Evolutionary conservation across 805 yeast genomes (phyloP).

Genomic region (Candida ipomoeae): DNA sequence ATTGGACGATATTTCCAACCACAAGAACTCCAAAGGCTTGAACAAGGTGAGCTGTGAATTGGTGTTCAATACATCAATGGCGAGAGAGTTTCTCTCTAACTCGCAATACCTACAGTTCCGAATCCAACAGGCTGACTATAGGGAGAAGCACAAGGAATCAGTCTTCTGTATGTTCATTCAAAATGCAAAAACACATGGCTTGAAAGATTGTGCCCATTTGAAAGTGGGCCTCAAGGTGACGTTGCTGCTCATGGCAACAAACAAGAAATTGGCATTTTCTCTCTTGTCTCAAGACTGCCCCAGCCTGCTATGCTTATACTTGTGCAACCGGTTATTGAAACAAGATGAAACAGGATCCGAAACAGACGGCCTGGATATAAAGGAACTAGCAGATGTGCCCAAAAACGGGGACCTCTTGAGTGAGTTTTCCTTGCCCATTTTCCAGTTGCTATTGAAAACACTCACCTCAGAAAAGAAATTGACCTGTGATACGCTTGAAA

Average conservation of each 20-base stretch:
- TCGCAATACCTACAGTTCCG: slow-evolving; percentile 14
- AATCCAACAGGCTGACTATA: slow-evolving; percentile 14
- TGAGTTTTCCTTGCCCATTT: slow-evolving; percentile 40
- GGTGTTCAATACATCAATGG: slow-evolving; percentile 5
- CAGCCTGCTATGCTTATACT: slow-evolving; percentile 39
- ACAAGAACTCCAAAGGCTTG: slow-evolving; percentile 1
- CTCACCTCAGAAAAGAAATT: slow-evolving; percentile 19
- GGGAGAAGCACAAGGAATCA: slow-evolving; percentile 8
- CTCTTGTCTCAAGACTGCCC: slow-evolving; percentile 5
- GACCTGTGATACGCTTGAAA: slow-evolving; percentile 9
- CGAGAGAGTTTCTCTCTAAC: slow-evolving; percentile 8
- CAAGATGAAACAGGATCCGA: background rate
- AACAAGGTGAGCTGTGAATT: background rate
- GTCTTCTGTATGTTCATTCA: slow-evolving; percentile 14
- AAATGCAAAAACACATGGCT: slow-evolving; percentile 6
- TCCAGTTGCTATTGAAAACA: slow-evolving; percentile 36
- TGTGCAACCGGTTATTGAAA: slow-evolving; percentile 38
- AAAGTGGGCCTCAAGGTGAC: background rate
- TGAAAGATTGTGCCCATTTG: background rate
- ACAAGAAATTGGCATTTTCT: slow-evolving; percentile 5
- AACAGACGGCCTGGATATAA: background rate
- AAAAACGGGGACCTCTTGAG: slow-evolving; percentile 10
- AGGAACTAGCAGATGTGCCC: background rate
- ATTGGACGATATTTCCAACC: slow-evolving; percentile 7
- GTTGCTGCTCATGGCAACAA: slow-evolving; percentile 3